Evolutionary conservation across 2,329 filamentous ascomycete species (phyloP).

Genomic region (Myriosclerotinia curreyana): DNA sequence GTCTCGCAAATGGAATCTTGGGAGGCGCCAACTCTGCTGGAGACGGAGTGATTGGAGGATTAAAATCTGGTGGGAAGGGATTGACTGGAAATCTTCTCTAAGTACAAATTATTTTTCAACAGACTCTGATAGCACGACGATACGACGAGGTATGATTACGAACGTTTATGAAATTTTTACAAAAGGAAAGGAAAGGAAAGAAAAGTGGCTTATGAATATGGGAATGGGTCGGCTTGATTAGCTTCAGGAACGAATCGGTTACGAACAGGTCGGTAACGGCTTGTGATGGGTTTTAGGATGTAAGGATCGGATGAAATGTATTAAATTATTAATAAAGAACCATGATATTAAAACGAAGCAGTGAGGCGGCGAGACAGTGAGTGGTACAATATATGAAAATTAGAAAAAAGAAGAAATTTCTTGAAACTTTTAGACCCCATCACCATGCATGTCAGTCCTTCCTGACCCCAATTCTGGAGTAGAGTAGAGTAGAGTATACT

Average conservation of each 20-base stretch:
- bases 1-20: conserved; percentile 4
- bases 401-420: not conserved
- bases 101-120: not conserved
- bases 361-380: not conserved
- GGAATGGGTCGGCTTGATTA: conserved; percentile 1
- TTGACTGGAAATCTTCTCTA: conserved; percentile 10
- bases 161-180: conserved; percentile 7
- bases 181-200: conserved; percentile 7
- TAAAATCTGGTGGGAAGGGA: conserved; percentile 16
- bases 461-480: not conserved
- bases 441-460: not conserved
- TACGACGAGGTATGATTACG: not conserved
- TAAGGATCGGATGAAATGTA: conserved; percentile 1
- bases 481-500: not conserved
- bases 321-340: not conserved
- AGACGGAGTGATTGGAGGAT: conserved; percentile 16
- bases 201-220: not conserved
- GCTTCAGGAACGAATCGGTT: not conserved
- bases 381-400: not conserved
- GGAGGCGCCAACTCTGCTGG: conserved; percentile 2
- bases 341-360: not conserved
- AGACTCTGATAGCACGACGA: not conserved
- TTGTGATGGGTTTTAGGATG: not conserved
- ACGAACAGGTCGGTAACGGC: not conserved
- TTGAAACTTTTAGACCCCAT: not conserved